Evolutionary conservation across 225 moss, liverwort and hornwort genomes (phyloP), one percentile per base, ranked within the genome.

Genomic region (Marchantia paleacea): DNA sequence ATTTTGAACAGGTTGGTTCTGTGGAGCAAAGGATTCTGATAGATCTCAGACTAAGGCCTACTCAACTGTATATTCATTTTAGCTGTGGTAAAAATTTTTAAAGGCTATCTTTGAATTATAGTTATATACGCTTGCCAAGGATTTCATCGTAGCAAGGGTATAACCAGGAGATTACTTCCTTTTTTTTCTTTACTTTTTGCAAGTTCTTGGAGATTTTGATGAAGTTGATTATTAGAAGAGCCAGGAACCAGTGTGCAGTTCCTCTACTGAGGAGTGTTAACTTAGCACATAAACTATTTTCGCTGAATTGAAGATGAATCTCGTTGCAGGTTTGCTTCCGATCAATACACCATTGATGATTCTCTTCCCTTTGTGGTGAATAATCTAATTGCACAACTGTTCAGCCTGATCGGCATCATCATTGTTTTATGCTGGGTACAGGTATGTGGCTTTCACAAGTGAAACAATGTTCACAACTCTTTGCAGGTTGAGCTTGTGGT

Each of bases 331-430:
- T 91, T 91, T 84, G 80, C 87, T 52, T 87, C 91, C 39, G 91
- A 91, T 81, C 87, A 86, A 65, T 92, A 90, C 75, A 90, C 89
- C 54, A 80, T 93, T 16, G 97, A 97, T 83, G 95, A 93, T 74
- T 85, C 82, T 22, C 91, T 97, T 49, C 93, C 97, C 13, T 97
- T 97, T 78, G 86, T 91, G 69, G 90, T 89, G 72, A 97, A 97
- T 78, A 87, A 58, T 60, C 75, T 93, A 28, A 90, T 97, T 82
- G 84, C 93, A 53, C 91, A 95, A 55, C 73, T 86, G 60, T 91
- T 95, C 83, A 61, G 83, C 54, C 84, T 97, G 48, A 73, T 87
- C 67, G 97, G 97, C 74, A 91, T 93, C 69, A 85, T 79, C 69
- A 58, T 91, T 48, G 87, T 97, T 67, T 88, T 97, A 76, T 93